Evolutionary conservation across 352 stramenopile species (phyloP), one percentile per base, ranked within the genome.

Genomic region (Phytophthora sp.): DNA sequence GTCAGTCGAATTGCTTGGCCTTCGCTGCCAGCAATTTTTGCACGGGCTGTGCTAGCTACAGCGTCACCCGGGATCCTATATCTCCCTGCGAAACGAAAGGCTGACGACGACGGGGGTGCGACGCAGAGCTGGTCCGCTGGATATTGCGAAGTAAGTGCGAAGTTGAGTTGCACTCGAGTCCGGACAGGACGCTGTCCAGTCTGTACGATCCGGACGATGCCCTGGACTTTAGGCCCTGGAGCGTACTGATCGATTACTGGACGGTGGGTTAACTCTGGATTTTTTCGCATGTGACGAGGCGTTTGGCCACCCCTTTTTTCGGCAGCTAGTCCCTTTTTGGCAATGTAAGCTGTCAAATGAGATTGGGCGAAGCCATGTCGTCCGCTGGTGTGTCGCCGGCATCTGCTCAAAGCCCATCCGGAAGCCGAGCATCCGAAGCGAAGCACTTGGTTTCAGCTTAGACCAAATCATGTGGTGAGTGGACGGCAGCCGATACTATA

Each of bases 261-360:
- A 20, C 42, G 23, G 7, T 29, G 30, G 16, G n/a, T 35, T 62
- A 24, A 27, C 26, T 13, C 63, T 66, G 55, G 63, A 70, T 70
- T 63, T 58, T 62, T 69, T 57, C 53, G 21, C 55, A 70, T 70
- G 63, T 66, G 63, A 70, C 63, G 63, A 70, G 63, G 30, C 63
- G 29, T n/a, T 20, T 24, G 20, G 18, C 33, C 26, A 24, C 18
- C 33, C 35, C 35, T 23, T 53, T 65, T 65, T 58, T 50, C n/a
- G 56, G 27, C 31, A 54, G 50, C 49, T n/a, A n/a, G 29, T 3
- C 29, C 29, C 29, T 33, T 60, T 52, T 52, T 38, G 53, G 27
- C 53, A 38, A 44, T 26, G 27, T 9, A 18, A 27, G 47, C 7
- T 51, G 57, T 65, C 57, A 66, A 66, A 45, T 62, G 59, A 56